Conservation (phyloP, 2,329 filamentous ascomycete species). For the Ceratocystis eucalypticola region DNA sequence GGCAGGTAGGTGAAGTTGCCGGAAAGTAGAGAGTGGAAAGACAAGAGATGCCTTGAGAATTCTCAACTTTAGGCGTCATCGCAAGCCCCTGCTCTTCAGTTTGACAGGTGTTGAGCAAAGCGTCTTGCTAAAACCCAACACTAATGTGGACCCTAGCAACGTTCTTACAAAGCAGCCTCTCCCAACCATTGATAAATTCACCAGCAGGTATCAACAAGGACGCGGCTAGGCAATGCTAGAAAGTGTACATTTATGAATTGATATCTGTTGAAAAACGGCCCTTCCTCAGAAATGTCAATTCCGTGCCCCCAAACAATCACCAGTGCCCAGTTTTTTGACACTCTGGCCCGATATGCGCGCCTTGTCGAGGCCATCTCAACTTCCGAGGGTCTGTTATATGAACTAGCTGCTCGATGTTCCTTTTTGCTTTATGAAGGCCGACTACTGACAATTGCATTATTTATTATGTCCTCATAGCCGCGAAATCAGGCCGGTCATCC, state of each 20-base stretch:
- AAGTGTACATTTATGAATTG: no score
- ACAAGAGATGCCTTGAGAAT: background rate
- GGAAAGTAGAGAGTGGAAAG: background rate
- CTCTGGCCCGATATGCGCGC: constrained; percentile 12
- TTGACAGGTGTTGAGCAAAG: constrained; percentile 8
- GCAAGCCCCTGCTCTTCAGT: background rate
- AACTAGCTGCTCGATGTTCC: background rate
- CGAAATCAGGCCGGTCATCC: constrained; percentile 36
- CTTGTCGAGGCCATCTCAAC: constrained; percentile 12
- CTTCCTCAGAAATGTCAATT: background rate
- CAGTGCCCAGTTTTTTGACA: constrained; percentile 5
- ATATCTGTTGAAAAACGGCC: no score
- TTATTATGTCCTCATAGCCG: constrained; percentile 23
- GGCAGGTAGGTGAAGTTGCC: background rate
- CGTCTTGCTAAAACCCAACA: background rate
- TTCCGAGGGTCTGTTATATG: constrained; percentile 10
- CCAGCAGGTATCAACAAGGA: no score
- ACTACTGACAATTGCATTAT: background rate
- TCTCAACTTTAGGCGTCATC: background rate
- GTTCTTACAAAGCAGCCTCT: background rate
- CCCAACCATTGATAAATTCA: background rate
- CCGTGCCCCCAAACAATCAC: constrained; percentile 7
- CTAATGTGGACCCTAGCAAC: background rate
- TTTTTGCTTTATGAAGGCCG: background rate
- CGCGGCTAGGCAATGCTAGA: no score